Base-by-base conservation (phyloP, 352 stramenopile genomes). In the Salisapilia sapeloensis region DNA sequence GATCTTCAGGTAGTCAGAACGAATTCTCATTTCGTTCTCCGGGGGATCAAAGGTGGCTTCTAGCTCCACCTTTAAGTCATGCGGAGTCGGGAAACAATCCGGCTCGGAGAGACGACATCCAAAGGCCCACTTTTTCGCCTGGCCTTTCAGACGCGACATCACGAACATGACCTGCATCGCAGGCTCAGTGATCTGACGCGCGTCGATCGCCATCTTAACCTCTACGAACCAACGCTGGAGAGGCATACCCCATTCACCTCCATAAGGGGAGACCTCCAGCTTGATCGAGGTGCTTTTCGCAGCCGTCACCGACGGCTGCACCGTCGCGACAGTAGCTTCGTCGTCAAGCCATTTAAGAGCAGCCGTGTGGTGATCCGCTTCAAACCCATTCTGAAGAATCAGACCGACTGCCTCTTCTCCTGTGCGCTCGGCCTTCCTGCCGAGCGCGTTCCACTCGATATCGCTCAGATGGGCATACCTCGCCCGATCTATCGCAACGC, bases 241-340 rank as follows among this genome's bases (percentile, higher is more conserved):
- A 6, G 41, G 48, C 18, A n/a, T n/a, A n/a, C n/a, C n/a, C n/a
- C 30, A 28, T 40, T 41, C 41, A 7, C 43, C 33, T 9, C 35
- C 46, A 36, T 56, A 56, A 11, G n/a, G 38, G 14, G 43, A 49
- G 18, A 56, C 38, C 33, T 53, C 38, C 38, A 56, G 38, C 18
- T 53, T 53, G 2, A 46, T n/a, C 21, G 46, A 39, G 38, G 48
- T 28, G 15, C 21, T 46, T 31, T 44, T 43, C 32, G 40, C 41
- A 35, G 35, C 41, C 19, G 21, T 15, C 16, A 16, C 33, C 28
- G 40, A 35, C 22, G 33, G 40, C n/a, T n/a, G n/a, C n/a, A n/a
- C n/a, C n/a, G n/a, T n/a, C n/a, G n/a, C n/a, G n/a, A n/a, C n/a
- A n/a, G n/a, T n/a, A n/a, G n/a, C n/a, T n/a, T n/a, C n/a, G n/a